A percentile compares a stretch with the other conserved stretches of the same genome.
Conservation (phyloP, 768 basidiomycete species). For the Nidularia sp. region DNA sequence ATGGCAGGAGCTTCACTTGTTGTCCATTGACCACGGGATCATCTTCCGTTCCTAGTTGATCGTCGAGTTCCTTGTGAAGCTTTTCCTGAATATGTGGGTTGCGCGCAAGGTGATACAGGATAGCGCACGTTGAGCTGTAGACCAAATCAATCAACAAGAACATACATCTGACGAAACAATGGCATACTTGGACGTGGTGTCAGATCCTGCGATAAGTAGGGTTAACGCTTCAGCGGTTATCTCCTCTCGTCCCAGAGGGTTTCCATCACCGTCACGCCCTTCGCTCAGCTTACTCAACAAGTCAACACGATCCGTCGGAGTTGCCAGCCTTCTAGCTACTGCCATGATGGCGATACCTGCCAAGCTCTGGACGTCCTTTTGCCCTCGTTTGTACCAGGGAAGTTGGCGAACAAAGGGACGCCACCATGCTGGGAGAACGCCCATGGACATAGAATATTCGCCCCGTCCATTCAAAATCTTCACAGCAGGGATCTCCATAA, state of each 20-base stretch:
- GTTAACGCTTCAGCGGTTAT: slow-evolving; percentile 87
- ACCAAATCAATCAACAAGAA: slow-evolving; percentile 2
- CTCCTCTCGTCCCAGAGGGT: slow-evolving; percentile 76
- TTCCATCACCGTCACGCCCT: slow-evolving; percentile 75
- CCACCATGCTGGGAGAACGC: slow-evolving; percentile 69
- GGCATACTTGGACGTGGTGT: slow-evolving; percentile 88
- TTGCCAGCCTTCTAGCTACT: slow-evolving; percentile 70
- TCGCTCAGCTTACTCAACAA: slow-evolving; percentile 77
- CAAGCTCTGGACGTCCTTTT: slow-evolving; percentile 62
- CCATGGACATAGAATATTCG: slow-evolving; percentile 82
- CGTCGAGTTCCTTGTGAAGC: slow-evolving; percentile 73
- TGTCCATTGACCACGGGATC: slow-evolving; percentile 60
- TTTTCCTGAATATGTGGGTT: slow-evolving; percentile 63
- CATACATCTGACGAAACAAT: background rate
- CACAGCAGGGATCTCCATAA: slow-evolving; percentile 71
- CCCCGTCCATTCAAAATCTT: slow-evolving; percentile 85
- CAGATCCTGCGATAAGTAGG: slow-evolving; percentile 83
- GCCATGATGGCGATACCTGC: slow-evolving; percentile 79
- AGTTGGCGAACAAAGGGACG: slow-evolving; percentile 59
- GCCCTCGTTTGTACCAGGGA: slow-evolving; percentile 76
- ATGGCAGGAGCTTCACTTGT: slow-evolving; percentile 69
- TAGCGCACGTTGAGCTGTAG: slow-evolving; percentile 80
- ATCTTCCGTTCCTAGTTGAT: slow-evolving; percentile 51
- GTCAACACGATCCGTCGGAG: slow-evolving; percentile 72
- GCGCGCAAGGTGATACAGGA: slow-evolving; percentile 76